phyloP scores from a whole-genome alignment of 2,329 filamentous ascomycete species.

The Fusarium pseudograminearum region DNA sequence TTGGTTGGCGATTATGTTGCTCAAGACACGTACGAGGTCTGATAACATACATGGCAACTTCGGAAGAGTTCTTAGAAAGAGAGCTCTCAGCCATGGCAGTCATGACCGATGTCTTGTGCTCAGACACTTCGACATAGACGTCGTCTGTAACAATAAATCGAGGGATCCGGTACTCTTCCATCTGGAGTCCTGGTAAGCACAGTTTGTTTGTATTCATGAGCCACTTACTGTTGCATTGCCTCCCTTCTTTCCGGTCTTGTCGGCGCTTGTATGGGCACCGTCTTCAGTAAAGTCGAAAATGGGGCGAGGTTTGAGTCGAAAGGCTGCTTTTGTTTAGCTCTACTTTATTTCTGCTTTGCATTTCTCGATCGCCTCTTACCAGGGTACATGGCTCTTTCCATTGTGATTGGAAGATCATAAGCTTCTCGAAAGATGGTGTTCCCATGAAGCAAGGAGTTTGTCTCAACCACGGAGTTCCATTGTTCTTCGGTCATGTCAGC shows the following conservation, averaged over 20 bases:
- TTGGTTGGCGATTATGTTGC: background rate
- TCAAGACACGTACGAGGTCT: no score
- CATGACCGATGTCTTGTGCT: background rate
- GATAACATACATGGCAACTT: background rate
- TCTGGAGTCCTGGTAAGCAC: background rate
- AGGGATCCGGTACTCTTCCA: background rate
- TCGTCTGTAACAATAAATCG: background rate
- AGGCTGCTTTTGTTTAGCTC: background rate
- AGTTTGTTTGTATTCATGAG: fast-evolving
- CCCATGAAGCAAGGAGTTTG: background rate
- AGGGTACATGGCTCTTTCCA: background rate
- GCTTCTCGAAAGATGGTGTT: background rate
- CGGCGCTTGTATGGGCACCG: background rate
- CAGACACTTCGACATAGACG: background rate
- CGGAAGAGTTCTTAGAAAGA: background rate
- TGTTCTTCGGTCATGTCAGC: background rate
- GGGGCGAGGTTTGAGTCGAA: background rate
- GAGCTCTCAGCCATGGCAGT: background rate
- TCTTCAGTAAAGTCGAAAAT: background rate
- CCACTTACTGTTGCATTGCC: background rate
- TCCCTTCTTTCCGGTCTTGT: background rate
- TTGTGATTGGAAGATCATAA: background rate
- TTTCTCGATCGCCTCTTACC: background rate
- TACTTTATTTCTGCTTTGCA: background rate
- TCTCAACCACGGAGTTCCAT: background rate